Conservation (phyloP, 768 basidiomycete genomes). For the Leucocoprinus birnbaumii region DNA sequence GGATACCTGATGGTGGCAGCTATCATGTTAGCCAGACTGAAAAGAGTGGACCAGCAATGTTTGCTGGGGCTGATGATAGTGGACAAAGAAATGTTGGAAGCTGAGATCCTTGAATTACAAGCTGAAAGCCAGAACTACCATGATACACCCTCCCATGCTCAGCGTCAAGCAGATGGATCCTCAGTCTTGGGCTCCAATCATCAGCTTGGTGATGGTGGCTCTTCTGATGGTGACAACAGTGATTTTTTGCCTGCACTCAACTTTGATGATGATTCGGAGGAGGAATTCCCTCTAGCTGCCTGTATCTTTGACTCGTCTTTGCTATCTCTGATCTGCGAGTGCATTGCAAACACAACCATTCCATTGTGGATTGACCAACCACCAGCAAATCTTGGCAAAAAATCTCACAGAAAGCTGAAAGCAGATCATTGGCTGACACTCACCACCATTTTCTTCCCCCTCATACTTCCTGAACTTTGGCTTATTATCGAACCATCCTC, state of each 20-base stretch:
- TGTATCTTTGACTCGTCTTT: constrained; percentile 8
- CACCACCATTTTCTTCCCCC: constrained; percentile 18
- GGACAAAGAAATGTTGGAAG: neutral
- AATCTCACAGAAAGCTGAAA: constrained; percentile 20
- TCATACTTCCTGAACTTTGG: constrained; percentile 21
- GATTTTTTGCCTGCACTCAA: neutral
- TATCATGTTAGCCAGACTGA: no score
- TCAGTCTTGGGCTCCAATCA: neutral
- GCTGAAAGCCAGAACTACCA: neutral
- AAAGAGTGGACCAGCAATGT: no score
- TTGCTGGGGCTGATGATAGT: neutral
- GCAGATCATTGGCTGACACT: constrained; percentile 20
- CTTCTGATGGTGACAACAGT: neutral
- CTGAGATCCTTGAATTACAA: neutral
- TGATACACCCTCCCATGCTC: neutral
- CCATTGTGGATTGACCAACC: constrained; percentile 18
- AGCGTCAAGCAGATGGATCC: neutral
- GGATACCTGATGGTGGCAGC: no score
- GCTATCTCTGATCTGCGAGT: constrained; percentile 8
- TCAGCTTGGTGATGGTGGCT: no score
- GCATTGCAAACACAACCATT: constrained; percentile 11
- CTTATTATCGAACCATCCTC: neutral
- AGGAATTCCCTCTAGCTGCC: neutral
- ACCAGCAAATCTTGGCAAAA: constrained; percentile 20
- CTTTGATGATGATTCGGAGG: neutral